These are phyloP conservation scores for Rheum nobile DNA, from an alignment of 148 eudicot species.

Conservation along the genomic window DNA sequence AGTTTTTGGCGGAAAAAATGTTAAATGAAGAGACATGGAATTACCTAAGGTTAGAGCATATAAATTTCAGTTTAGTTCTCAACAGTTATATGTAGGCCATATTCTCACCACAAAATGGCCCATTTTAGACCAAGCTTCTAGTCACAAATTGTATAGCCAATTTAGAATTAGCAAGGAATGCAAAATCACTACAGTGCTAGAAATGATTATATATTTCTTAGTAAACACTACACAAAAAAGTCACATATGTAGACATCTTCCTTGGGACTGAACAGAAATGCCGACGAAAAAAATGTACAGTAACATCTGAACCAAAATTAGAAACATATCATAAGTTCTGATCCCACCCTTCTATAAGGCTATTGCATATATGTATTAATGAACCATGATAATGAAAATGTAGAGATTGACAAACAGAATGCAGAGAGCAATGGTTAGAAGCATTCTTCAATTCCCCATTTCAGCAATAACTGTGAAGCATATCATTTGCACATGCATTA, in stretches of 20 bases:
- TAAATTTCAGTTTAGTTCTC: not conserved
- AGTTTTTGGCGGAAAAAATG: too few species aligned
- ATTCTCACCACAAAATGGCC: not conserved
- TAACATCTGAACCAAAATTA: too few species aligned
- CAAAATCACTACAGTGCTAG: not conserved
- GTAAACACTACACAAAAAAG: too few species aligned
- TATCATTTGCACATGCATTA: constrained; percentile 89
- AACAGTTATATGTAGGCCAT: not conserved
- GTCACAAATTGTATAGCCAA: not conserved
- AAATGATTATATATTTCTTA: not conserved
- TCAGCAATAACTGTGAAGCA: too few species aligned
- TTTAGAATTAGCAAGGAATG: not conserved
- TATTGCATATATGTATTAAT: not conserved
- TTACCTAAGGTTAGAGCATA: not conserved
- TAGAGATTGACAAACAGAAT: too few species aligned
- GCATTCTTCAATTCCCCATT: too few species aligned
- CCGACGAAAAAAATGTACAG: not conserved
- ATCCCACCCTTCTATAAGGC: not conserved
- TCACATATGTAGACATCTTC: too few species aligned
- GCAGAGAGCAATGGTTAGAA: too few species aligned
- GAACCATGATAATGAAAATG: not conserved
- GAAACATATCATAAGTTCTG: not conserved
- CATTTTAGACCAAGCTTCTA: not conserved
- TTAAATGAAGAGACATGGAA: too few species aligned
- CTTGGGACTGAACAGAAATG: too few species aligned